Base-by-base conservation (phyloP, 306 rosid genomes). In the Mimosa bimucronata region DNA sequence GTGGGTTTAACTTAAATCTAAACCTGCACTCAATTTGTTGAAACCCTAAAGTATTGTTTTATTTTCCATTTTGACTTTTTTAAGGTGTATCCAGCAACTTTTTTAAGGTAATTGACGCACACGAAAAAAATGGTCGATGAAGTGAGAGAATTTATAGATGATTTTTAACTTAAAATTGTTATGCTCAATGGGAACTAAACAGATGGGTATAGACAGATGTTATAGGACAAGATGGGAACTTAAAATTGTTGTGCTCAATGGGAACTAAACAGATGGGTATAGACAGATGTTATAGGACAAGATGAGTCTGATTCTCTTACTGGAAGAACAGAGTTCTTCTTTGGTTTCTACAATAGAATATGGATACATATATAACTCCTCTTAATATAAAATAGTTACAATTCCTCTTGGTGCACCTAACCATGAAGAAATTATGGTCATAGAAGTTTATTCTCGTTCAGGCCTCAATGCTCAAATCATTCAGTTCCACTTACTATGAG, bases 401-500 rank as follows among this genome's bases (percentile, higher is more conserved):
- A 3, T 21, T 58, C 65, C 65, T 58, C 29, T 25, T 23, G 62
- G 29, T 53, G 60, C 26, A 1, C 60, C 60, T 53, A 53, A 19
- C 60, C 9, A 19, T 53, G 60, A 53, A n/a, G 60, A 50, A 34
- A 34, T 34, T 48, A 48, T 50, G 58, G 58, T 50, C 58, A 18
- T n/a, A 50, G 13, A 19, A n/a, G 61, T 6, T 53, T 53, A 21
- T 57, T 55, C 60, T 50, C 62, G 9, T 25, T 58, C 2, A 58
- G 34, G 31, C 16, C 14, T 8, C 64, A 53, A 7, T 55, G 60
- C 26, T n/a, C 11, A 48, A 55, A 55, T 58, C 30, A n/a, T 53
- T 53, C 60, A 58, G 26, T 58, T 58, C 65, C 65, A 58, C 65
- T 23, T 58, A 8, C 75, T 53, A 40, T 64, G 70, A 60, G 82